A percentile compares a stretch with the other conserved stretches of the same genome.
Conservation (phyloP, 2,329 filamentous ascomycete genomes). For the Bipolaris zeicola region DNA sequence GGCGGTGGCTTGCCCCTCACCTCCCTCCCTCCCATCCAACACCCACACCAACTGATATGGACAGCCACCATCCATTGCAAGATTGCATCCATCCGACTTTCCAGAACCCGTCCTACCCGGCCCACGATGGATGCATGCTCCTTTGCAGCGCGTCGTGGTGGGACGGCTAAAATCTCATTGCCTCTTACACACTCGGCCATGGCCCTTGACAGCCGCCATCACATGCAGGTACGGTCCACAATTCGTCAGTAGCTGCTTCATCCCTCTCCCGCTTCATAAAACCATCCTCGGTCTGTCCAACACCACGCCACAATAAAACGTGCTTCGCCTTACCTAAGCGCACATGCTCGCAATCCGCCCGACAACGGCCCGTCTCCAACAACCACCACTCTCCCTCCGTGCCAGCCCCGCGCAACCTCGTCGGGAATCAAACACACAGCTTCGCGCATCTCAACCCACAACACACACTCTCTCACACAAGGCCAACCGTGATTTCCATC, state of each 20-base stretch:
- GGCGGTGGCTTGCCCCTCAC: not conserved
- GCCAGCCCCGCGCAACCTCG: slow-evolving; percentile 4
- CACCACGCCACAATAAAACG: slow-evolving; percentile 8
- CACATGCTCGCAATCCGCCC: slow-evolving; percentile 2
- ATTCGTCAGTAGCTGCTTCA: not conserved
- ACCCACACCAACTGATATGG: not conserved
- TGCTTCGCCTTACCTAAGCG: not conserved
- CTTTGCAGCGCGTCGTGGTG: slow-evolving; percentile 7
- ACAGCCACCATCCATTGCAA: not conserved
- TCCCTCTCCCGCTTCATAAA: not conserved
- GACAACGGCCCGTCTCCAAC: slow-evolving; percentile 5
- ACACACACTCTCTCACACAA: no score
- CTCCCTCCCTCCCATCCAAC: not conserved
- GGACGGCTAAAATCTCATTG: slow-evolving; percentile 16
- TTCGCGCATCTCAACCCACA: slow-evolving; percentile 9
- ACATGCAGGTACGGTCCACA: slow-evolving; percentile 23
- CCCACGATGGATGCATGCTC: not conserved
- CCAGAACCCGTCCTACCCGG: not conserved
- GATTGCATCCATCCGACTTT: not conserved
- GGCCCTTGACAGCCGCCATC: slow-evolving; percentile 4
- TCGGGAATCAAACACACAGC: slow-evolving; percentile 18
- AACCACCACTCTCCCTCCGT: not conserved
- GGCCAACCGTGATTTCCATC: slow-evolving; percentile 6
- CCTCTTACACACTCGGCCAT: slow-evolving; percentile 1
- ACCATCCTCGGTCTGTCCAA: slow-evolving; percentile 1